These are phyloP conservation scores for Coelastrella sp. DNA, from an alignment of 139 green algal species.

Conservation along the genomic window DNA sequence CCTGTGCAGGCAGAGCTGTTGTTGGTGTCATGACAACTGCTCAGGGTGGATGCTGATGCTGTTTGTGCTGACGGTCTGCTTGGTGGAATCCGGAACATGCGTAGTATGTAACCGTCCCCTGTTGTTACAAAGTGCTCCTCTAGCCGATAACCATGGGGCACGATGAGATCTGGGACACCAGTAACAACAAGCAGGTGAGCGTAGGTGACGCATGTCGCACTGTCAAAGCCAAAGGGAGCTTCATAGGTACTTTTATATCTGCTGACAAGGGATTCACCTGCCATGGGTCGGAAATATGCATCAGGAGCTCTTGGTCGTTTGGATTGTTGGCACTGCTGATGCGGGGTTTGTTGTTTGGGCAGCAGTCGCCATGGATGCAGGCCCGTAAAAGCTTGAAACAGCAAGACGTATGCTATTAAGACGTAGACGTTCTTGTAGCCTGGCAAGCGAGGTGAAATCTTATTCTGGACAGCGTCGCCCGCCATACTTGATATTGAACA, in stretches of 20 bases:
- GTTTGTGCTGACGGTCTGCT: neutral
- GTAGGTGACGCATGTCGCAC: neutral
- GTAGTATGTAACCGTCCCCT: conserved; percentile 56
- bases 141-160: conserved; percentile 58
- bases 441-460: neutral
- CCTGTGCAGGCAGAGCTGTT: neutral
- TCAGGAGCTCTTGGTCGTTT: neutral
- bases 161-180: conserved; percentile 48
- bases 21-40: neutral
- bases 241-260: too few relatives aligned
- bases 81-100: conserved; percentile 56
- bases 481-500: neutral
- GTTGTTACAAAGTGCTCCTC: conserved; percentile 64
- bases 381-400: conserved; percentile 27
- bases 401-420: neutral
- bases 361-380: neutral
- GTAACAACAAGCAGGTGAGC: neutral
- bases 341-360: neutral
- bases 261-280: neutral
- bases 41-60: neutral
- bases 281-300: conserved; percentile 19
- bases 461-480: neutral
- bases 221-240: too few relatives aligned
- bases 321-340: neutral
- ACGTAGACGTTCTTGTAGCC: neutral